Percentiles rank a stretch among this genome's conserved stretches.
phyloP scores from a whole-genome alignment of 805 yeast species.

The Blastobotrys chiropterorum region DNA sequence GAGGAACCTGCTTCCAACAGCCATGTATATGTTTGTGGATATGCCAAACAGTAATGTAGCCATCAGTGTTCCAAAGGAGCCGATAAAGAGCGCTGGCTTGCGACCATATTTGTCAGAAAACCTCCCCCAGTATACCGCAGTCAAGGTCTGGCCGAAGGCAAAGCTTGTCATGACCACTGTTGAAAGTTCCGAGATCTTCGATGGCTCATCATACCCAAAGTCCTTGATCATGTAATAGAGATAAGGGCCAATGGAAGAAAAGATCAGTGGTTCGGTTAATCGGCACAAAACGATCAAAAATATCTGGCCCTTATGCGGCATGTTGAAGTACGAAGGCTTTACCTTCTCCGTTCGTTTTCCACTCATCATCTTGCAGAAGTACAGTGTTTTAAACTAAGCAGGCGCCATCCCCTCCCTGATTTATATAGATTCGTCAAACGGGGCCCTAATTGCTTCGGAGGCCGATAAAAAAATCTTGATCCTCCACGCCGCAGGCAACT shows the following conservation, averaged over 20 bases:
- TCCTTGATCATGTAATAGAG: conserved; percentile 58
- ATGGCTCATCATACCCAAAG: conserved; percentile 34
- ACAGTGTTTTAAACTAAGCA: no score
- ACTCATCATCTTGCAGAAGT: neutral
- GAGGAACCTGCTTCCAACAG: conserved; percentile 45
- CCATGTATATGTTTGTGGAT: conserved; percentile 45
- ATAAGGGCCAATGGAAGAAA: conserved; percentile 57
- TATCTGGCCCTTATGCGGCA: conserved; percentile 21
- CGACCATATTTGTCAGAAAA: conserved; percentile 50
- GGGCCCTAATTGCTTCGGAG: neutral
- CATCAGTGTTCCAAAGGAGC: conserved; percentile 47
- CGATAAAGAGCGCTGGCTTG: conserved; percentile 45
- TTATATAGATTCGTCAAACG: neutral
- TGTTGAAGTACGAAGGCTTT: conserved; percentile 18
- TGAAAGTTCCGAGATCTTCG: conserved; percentile 32
- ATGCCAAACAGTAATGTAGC: conserved; percentile 49
- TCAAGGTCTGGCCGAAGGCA: conserved; percentile 53
- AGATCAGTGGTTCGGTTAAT: conserved; percentile 57
- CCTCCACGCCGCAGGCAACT: no score
- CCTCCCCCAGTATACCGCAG: conserved; percentile 54
- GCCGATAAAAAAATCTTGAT: neutral
- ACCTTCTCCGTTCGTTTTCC: neutral
- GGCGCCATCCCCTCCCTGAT: no score
- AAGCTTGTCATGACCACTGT: conserved; percentile 48
- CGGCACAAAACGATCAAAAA: conserved; percentile 28